Evolutionary conservation across 2,329 filamentous ascomycete species (phyloP).

Genomic region (Beauveria bassiana): DNA sequence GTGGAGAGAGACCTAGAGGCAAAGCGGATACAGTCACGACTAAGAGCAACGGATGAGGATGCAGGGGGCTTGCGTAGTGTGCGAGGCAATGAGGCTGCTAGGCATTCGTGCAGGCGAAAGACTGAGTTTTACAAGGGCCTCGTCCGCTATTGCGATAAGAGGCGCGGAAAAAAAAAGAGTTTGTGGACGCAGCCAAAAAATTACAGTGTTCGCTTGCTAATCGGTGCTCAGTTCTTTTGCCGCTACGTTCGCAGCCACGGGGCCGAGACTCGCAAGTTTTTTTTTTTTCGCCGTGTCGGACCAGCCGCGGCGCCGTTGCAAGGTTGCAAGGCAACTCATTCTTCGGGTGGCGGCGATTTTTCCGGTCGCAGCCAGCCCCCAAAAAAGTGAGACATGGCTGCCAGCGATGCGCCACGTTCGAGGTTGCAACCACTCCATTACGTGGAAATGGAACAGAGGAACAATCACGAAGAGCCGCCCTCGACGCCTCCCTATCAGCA

Average conservation of each 20-base stretch:
- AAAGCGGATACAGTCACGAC: conserved; percentile 12
- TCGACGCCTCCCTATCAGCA: neutral
- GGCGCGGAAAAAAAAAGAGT: neutral
- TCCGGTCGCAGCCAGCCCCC: conserved; percentile 5
- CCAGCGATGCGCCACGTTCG: neutral
- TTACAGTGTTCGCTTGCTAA: neutral
- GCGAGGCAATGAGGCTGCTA: neutral
- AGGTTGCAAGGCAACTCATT: neutral
- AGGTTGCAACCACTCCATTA: neutral
- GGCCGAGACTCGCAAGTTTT: neutral
- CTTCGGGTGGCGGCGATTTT: conserved; percentile 7
- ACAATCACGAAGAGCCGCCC: neutral
- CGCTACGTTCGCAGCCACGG: conserved; percentile 1
- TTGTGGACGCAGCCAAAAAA: neutral
- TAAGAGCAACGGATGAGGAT: neutral
- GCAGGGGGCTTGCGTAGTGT: neutral
- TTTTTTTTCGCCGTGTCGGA: conserved; percentile 1
- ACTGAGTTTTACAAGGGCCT: neutral
- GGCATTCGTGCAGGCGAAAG: neutral
- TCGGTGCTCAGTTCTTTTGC: neutral
- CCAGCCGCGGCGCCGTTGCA: neutral
- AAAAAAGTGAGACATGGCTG: neutral
- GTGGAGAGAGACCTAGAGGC: conserved; percentile 10
- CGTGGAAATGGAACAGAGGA: too few relatives aligned
- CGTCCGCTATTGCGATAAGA: conserved; percentile 3